Conservation (phyloP, 352 stramenopile genomes). For the Globisporangium heterothallicum region DNA sequence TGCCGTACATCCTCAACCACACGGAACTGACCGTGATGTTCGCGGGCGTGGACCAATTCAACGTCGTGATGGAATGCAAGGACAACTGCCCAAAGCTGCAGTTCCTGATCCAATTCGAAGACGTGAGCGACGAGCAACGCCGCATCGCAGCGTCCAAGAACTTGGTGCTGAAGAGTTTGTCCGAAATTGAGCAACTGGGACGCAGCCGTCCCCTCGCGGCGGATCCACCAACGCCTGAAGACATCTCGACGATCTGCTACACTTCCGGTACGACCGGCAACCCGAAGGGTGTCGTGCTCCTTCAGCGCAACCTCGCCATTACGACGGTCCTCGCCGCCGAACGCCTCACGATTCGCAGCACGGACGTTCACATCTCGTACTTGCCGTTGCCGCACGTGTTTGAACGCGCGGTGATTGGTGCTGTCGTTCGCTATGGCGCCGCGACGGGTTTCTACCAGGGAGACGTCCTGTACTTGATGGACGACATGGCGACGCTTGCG, state of each 20-base stretch:
- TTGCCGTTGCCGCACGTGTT: slow-evolving; percentile 96
- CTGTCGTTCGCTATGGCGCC: slow-evolving; percentile 80
- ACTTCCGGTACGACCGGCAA: slow-evolving; percentile 95
- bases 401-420: slow-evolving; percentile 88
- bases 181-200: slow-evolving; percentile 33
- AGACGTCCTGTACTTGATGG: slow-evolving; percentile 88
- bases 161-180: slow-evolving; percentile 36
- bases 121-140: slow-evolving; percentile 30
- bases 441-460: slow-evolving; percentile 76
- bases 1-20: slow-evolving; percentile 73
- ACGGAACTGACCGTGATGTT: slow-evolving; percentile 56
- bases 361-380: slow-evolving; percentile 94
- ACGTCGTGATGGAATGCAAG: slow-evolving; percentile 51
- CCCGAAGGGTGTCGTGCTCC: slow-evolving; percentile 94
- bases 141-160: slow-evolving; percentile 17
- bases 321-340: slow-evolving; percentile 18
- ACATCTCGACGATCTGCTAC: slow-evolving; percentile 94
- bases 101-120: slow-evolving; percentile 54
- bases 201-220: slow-evolving; percentile 31
- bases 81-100: slow-evolving; percentile 39
- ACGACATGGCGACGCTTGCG: slow-evolving; percentile 90
- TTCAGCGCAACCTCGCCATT: slow-evolving; percentile 74
- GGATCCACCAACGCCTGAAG: slow-evolving; percentile 46
- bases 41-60: slow-evolving; percentile 50
- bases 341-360: slow-evolving; percentile 23